Conservation (phyloP, 768 basidiomycete species). For the Jaapia argillacea region DNA sequence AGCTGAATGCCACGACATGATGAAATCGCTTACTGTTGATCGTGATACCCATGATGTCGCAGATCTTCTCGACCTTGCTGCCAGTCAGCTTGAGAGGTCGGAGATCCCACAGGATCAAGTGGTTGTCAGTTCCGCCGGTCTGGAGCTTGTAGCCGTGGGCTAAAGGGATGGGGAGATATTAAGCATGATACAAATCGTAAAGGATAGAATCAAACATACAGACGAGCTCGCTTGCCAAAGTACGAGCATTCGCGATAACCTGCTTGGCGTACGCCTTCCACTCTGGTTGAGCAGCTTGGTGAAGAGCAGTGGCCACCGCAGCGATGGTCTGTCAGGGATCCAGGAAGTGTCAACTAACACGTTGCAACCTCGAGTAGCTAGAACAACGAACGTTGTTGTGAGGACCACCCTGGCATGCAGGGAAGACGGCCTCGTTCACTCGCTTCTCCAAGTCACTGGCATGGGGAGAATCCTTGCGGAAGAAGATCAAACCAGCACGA, state of each 20-base stretch:
- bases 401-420: conserved; percentile 98
- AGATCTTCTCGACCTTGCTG: conserved; percentile 96
- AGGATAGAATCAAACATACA: background rate
- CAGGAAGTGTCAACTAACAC: background rate
- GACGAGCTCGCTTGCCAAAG: conserved; percentile 64
- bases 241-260: conserved; percentile 80
- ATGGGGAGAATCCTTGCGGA: conserved; percentile 83
- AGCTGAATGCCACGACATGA: background rate
- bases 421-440: conserved; percentile 98
- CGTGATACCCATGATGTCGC: conserved; percentile 93
- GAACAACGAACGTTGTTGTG: conserved; percentile 79
- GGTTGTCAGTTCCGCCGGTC: conserved; percentile 95
- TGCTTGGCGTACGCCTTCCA: conserved; percentile 92
- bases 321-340: conserved; percentile 67
- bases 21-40: conserved; percentile 67
- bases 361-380: background rate
- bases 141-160: conserved; percentile 90
- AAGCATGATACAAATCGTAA: no score
- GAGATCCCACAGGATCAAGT: conserved; percentile 96
- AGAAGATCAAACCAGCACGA: conserved; percentile 97
- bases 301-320: conserved; percentile 84
- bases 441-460: conserved; percentile 88
- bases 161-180: background rate
- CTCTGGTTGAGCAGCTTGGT: conserved; percentile 81
- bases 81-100: conserved; percentile 94